A percentile compares a stretch with the other conserved stretches of the same genome.
Evolutionary conservation across 345 rosid genomes (phyloP).

Genomic region (Sonneratia alba): DNA sequence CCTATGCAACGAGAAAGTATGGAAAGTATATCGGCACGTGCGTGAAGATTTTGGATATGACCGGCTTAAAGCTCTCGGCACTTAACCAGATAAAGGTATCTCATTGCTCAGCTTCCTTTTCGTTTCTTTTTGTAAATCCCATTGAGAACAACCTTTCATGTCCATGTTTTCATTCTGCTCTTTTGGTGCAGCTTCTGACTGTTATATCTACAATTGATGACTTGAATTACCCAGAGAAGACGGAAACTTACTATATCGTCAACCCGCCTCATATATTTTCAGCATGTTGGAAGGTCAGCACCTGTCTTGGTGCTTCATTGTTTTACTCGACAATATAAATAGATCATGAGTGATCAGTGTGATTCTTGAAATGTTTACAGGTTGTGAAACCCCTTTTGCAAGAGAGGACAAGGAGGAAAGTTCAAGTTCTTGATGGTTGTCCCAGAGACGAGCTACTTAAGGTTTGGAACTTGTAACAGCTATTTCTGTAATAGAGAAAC

Average conservation of each 20-base stretch:
- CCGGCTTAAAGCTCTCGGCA: slow-evolving; percentile 86
- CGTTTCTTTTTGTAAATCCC: not conserved
- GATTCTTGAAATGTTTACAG: slow-evolving; percentile 20
- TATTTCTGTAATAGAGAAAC: not conserved
- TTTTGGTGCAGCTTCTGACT: slow-evolving; percentile 61
- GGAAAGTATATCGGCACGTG: slow-evolving; percentile 64
- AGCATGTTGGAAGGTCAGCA: slow-evolving; percentile 80
- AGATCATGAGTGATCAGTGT: not conserved
- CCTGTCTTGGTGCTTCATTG: not conserved
- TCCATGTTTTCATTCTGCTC: slow-evolving; percentile 4
- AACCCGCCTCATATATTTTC: slow-evolving; percentile 84
- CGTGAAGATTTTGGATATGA: slow-evolving; percentile 91
- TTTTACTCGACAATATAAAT: not conserved
- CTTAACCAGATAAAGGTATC: slow-evolving; percentile 77
- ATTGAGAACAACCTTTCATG: not conserved
- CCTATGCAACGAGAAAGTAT: slow-evolving; percentile 56
- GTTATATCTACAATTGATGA: slow-evolving; percentile 76
- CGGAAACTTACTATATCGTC: slow-evolving; percentile 75
- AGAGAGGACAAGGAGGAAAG: slow-evolving; percentile 80
- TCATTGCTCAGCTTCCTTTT: slow-evolving; percentile 8
- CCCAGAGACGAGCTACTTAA: slow-evolving; percentile 80
- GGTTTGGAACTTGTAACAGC: slow-evolving; percentile 22
- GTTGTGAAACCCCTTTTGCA: slow-evolving; percentile 87
- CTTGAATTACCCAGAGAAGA: slow-evolving; percentile 94
- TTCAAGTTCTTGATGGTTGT: slow-evolving; percentile 75